phyloP scores from a whole-genome alignment of 2,329 filamentous ascomycete species.

The Colletotrichum tofieldiae region DNA sequence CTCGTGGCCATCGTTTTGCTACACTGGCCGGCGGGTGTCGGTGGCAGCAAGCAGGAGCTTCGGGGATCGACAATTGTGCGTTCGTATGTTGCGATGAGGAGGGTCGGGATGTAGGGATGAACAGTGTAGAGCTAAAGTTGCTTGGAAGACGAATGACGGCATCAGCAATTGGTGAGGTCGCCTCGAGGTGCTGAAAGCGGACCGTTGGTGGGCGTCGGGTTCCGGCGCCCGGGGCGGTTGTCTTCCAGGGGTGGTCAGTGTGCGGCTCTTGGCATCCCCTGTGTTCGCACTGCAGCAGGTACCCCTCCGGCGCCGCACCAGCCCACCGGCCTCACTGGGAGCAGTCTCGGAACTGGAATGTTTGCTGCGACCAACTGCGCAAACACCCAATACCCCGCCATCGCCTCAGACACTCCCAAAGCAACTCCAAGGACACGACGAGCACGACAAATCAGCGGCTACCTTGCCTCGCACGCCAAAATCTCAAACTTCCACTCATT shows the following conservation, averaged over 20 bases:
- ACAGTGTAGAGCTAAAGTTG: constrained; percentile 11
- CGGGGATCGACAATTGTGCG: neutral
- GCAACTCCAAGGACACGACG: neutral
- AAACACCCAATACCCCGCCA: constrained; percentile 16
- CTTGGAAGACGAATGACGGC: constrained; percentile 26
- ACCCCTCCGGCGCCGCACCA: constrained; percentile 1
- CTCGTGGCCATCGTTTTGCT: constrained; percentile 32
- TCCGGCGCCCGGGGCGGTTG: neutral
- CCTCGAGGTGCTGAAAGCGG: constrained; percentile 17
- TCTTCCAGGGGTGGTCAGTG: neutral
- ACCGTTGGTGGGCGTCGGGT: constrained; percentile 16
- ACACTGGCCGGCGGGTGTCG: constrained; percentile 9
- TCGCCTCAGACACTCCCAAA: neutral
- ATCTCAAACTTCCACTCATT: neutral
- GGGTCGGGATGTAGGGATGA: constrained; percentile 5
- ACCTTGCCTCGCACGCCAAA: too few relatives aligned
- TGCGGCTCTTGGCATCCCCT: neutral
- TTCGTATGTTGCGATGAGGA: neutral
- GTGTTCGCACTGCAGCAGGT: constrained; percentile 1
- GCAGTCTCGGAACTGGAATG: constrained; percentile 1
- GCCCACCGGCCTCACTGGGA: neutral
- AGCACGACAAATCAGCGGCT: neutral
- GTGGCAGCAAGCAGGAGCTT: neutral
- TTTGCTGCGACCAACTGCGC: constrained; percentile 7
- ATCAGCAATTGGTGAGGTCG: constrained; percentile 3